Evolutionary conservation across 2,329 filamentous ascomycete species (phyloP), one percentile per base, ranked within the genome.

Genomic region (Pestalotiopsis sp.): DNA sequence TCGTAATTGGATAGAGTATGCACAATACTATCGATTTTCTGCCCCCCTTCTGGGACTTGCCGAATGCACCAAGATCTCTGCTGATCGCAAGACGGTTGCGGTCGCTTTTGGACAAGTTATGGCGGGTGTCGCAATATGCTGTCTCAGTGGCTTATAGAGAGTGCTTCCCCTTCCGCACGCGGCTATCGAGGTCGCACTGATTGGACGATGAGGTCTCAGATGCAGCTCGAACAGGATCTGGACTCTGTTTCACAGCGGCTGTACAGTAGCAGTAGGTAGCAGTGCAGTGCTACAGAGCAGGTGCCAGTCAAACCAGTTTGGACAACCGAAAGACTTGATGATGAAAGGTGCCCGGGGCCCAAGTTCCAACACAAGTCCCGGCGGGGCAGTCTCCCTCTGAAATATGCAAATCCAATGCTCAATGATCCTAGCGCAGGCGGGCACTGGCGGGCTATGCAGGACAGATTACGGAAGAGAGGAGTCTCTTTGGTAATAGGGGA

Each of bases 91-190:
- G n/a, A 38, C 25, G 36, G 60, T 62, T 27, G 25, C n/a, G 25
- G 60, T 27, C 25, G 14, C 13, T 38, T 25, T 62, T 17, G 45
- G 20, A 12, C 38, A 27, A 39, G 38, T 36, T 36, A 2, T 60
- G 23, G 57, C 23, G n/a, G 11, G 17, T 64, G 61, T 64, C 61
- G 61, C 61, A 64, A 64, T 25, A 25, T 23, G 39, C 14, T 64
- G 61, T 64, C 61, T 64, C 41, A 52, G 25, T 49, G 23, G 38
- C 23, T 60, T 60, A 27, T 27, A 52, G 31, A 38, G 59, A 17
- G 36, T n/a, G 11, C 20, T 36, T 62, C 20, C 38, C 13, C 14
- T 64, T 64, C 61, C 61, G 61, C n/a, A 38, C n/a, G n/a, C 61
- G 61, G 61, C 36, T 41, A 13, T 60, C 17, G 17, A 25, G 9